Conservation (phyloP, 108 stramenopile species). For the Fragilaria crotonensis region DNA sequence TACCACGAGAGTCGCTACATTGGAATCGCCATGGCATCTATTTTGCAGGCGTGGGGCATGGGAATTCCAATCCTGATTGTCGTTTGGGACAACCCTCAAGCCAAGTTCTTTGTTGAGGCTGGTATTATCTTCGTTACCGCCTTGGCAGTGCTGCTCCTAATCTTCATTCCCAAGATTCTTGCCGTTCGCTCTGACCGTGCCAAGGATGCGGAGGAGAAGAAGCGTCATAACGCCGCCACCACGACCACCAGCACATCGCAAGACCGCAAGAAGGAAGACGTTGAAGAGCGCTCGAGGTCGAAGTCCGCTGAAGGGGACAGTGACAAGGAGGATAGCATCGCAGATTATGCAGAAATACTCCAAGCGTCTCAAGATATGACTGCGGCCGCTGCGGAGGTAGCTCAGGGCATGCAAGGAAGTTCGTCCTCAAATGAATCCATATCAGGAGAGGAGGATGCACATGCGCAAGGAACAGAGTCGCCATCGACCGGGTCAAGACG, state of each 20-base stretch:
- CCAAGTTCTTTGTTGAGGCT: conserved; percentile 15
- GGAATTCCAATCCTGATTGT: conserved; percentile 18
- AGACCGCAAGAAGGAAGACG: background rate
- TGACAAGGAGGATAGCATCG: too few species aligned
- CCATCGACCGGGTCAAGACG: too few species aligned
- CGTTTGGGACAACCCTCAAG: conserved; percentile 13
- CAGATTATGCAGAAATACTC: too few species aligned
- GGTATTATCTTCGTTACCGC: conserved; percentile 19
- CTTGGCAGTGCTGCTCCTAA: conserved; percentile 11
- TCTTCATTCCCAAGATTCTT: conserved; percentile 15
- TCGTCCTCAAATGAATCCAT: too few species aligned
- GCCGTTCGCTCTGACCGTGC: background rate
- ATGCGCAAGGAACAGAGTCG: too few species aligned
- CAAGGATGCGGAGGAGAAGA: conserved; percentile 1
- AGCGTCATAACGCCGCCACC: background rate
- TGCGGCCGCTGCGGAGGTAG: too few species aligned
- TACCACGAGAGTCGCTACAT: conserved; percentile 19
- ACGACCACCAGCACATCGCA: background rate
- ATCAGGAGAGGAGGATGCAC: too few species aligned
- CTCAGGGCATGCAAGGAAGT: background rate
- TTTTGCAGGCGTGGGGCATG: conserved; percentile 15
- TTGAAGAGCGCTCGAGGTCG: background rate
- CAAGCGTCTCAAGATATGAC: too few species aligned
- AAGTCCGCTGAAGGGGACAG: background rate
- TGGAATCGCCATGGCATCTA: conserved; percentile 7